Evolutionary conservation across 2,329 filamentous ascomycete genomes (phyloP).

Genomic region (Epichloe sp.): DNA sequence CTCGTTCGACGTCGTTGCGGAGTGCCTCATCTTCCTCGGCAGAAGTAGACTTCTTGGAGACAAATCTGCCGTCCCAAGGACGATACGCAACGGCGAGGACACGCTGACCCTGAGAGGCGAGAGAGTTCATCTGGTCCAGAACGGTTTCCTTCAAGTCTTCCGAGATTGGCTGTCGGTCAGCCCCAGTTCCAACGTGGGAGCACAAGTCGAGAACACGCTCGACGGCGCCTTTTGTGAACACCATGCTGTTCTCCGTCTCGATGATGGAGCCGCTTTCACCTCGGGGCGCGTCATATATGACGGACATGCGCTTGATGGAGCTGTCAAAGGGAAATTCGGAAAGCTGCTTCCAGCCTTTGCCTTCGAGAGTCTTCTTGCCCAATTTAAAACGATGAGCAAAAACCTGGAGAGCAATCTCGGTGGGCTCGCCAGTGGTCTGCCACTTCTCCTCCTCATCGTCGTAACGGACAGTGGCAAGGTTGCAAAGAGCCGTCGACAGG

Average conservation of each 20-base stretch:
- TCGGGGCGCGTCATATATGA: constrained; percentile 47
- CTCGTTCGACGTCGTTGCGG: constrained; percentile 51
- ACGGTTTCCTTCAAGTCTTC: constrained; percentile 37
- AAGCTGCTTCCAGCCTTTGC: constrained; percentile 45
- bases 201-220: constrained; percentile 48
- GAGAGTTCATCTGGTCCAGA: constrained; percentile 39
- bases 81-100: constrained; percentile 60
- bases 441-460: constrained; percentile 43
- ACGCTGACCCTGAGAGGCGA: constrained; percentile 57
- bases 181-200: constrained; percentile 30
- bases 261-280: constrained; percentile 25
- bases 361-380: constrained; percentile 40
- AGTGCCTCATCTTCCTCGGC: constrained; percentile 28
- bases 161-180: constrained; percentile 31
- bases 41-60: constrained; percentile 20
- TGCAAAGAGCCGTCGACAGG: constrained; percentile 49
- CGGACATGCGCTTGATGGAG: constrained; percentile 67
- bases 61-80: constrained; percentile 38
- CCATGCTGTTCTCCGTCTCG: constrained; percentile 32
- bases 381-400: constrained; percentile 56
- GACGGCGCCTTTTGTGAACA: constrained; percentile 50
- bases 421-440: constrained; percentile 58
- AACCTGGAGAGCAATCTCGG: constrained; percentile 65
- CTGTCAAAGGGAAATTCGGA: constrained; percentile 72
- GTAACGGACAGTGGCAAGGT: constrained; percentile 45